Conservation (phyloP, 805 yeast genomes). For the Cyberlindnera misumaiensis region DNA sequence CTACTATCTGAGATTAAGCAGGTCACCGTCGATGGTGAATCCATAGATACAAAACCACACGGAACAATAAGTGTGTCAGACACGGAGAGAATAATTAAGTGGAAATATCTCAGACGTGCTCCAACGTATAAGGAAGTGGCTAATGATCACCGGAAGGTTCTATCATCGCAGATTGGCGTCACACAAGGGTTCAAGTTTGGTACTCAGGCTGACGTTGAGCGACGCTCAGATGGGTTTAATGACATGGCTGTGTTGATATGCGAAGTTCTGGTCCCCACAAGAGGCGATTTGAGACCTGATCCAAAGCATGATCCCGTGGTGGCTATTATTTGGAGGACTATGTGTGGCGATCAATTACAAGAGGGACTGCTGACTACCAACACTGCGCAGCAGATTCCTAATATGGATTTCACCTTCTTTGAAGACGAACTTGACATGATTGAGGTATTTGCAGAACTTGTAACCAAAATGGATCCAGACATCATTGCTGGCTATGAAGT, state of each 20-base stretch:
- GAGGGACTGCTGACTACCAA: slow-evolving; percentile 31
- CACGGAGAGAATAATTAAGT: slow-evolving; percentile 13
- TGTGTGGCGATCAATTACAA: slow-evolving; percentile 32
- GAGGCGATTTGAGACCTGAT: slow-evolving; percentile 50
- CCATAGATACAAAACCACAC: slow-evolving; percentile 1
- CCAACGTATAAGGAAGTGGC: slow-evolving; percentile 39
- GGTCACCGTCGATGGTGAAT: slow-evolving; percentile 20
- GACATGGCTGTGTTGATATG: slow-evolving; percentile 51
- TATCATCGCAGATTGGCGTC: slow-evolving; percentile 46
- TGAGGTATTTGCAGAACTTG: slow-evolving; percentile 44
- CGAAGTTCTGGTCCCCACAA: slow-evolving; percentile 61
- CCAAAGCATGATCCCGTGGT: slow-evolving; percentile 54
- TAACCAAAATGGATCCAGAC: slow-evolving; percentile 75
- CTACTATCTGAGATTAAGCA: slow-evolving; percentile 28
- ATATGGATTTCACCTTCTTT: slow-evolving; percentile 23
- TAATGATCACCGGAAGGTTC: slow-evolving; percentile 4
- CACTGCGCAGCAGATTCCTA: slow-evolving; percentile 7
- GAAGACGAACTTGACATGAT: slow-evolving; percentile 55
- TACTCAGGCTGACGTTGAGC: slow-evolving; percentile 26
- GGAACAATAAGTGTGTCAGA: background rate
- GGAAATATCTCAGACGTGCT: slow-evolving; percentile 43
- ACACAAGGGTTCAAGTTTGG: slow-evolving; percentile 35
- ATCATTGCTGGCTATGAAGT: slow-evolving; percentile 81
- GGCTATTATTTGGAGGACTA: slow-evolving; percentile 59
- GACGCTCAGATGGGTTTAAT: slow-evolving; percentile 35